Conservation (phyloP, 1,139 yeast genomes). For the Diutina rugosa region DNA sequence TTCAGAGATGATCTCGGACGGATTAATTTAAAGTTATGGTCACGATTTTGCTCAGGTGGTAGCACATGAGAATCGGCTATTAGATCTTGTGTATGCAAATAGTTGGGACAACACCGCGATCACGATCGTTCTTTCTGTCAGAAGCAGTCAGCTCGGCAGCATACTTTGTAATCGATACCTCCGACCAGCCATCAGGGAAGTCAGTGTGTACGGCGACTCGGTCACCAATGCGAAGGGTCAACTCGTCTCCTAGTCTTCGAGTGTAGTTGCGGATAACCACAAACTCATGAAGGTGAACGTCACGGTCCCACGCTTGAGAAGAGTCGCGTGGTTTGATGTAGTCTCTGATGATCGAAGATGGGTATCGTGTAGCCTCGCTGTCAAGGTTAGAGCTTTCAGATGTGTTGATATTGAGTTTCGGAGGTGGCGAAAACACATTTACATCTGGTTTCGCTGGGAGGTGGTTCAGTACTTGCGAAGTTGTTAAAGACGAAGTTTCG, state of each 20-base stretch:
- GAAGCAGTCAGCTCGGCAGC: neutral
- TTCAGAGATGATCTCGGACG: neutral
- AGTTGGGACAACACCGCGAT: neutral
- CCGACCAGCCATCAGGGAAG: constrained; percentile 1
- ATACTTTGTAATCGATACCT: neutral
- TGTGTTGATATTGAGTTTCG: neutral
- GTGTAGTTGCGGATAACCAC: neutral
- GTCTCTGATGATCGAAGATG: neutral
- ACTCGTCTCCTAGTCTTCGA: neutral
- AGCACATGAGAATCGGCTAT: too few relatives aligned
- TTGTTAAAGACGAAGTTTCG: neutral
- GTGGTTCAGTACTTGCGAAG: neutral
- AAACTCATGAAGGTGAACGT: neutral
- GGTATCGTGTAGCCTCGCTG: neutral
- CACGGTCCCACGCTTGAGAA: neutral
- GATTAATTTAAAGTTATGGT: neutral
- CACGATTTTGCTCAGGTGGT: too few relatives aligned
- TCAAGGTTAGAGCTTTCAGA: neutral
- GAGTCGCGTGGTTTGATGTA: neutral
- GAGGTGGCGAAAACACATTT: neutral
- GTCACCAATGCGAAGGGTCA: neutral
- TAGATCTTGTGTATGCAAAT: neutral
- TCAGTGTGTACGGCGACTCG: neutral
- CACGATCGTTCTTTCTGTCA: neutral
- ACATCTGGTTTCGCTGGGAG: neutral